Evolutionary conservation across 805 yeast genomes (phyloP), one percentile per base, ranked within the genome.

Genomic region (Hanseniaspora hatyaiensis): DNA sequence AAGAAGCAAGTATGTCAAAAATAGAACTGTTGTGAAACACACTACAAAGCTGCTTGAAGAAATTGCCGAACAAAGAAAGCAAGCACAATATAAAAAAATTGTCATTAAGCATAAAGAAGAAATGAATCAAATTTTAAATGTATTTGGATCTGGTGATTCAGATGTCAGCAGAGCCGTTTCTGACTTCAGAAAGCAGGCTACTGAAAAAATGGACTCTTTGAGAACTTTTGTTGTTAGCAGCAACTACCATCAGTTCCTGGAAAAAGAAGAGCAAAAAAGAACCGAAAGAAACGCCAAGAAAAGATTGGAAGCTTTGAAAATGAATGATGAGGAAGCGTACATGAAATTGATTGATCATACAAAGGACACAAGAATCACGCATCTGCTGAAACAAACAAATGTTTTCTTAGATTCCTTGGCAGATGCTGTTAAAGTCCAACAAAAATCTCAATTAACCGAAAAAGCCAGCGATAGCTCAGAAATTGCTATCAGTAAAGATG

Each of bases 271-370:
- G 62, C 75, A 77, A 52, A 81, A 74, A 65, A 74, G 80, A 62
- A 64, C 80, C 52, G 92, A 83, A 62, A 77, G 75, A 60, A 82
- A 79, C 24, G 94, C 94, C n/a, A 82, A 80, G 59, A 88, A 82
- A 60, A 81, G 94, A 75, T 73, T 83, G 64, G 87, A 80, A 58
- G 92, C 92, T 24, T 74, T 83, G 69, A 82, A 80, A 62, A 83
- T 88, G 15, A 82, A 83, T 61, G 94, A 83, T 67, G 94, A 83
- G 63, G 94, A 83, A 59, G 92, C 92, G 2, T 83, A 83, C 66
- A 73, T 83, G 61, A 82, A 82, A 59, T 73, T 83, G 58, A 71
- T 83, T 61, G 92, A 83, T 61, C 87, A 82, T 64, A 83, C 94
- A 3, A 83, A 83, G 61, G 94, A 83, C 65, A 82, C 85, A 34